Evolutionary conservation across 176 grass and related monocot species (phyloP).

Genomic region (Zoysia japonica): DNA sequence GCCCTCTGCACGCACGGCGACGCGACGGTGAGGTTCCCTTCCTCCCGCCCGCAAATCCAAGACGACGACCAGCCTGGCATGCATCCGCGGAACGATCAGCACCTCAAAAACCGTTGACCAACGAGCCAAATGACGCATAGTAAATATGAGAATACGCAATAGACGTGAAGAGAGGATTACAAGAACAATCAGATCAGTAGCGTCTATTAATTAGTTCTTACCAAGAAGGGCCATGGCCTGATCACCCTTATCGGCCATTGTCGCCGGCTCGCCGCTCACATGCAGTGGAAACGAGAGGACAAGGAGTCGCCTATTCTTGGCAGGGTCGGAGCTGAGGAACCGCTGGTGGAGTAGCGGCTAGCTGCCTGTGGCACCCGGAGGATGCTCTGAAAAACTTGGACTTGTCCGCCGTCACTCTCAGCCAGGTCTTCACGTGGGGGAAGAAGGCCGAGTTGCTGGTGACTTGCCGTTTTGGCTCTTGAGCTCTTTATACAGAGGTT

Average conservation of each 20-base stretch:
- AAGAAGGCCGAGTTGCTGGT: not conserved
- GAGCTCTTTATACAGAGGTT: not conserved
- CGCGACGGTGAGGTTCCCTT: conserved; percentile 4
- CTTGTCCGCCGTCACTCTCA: conserved; percentile 32
- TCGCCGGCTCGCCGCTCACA: not conserved
- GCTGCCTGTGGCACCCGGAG: not conserved
- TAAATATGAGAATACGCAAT: not conserved
- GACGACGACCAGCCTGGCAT: conserved; percentile 43
- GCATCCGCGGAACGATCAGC: not conserved
- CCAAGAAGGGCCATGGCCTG: conserved; percentile 40
- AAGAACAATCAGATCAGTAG: not conserved
- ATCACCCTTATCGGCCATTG: conserved; percentile 5
- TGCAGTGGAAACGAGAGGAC: not conserved
- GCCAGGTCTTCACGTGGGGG: not conserved
- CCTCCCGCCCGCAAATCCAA: conserved; percentile 34
- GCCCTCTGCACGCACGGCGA: conserved; percentile 50
- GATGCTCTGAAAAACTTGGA: conserved; percentile 33
- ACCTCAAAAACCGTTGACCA: not conserved
- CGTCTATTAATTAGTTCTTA: conserved; percentile 2
- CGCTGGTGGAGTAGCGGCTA: not conserved
- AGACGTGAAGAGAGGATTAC: conserved; percentile 2
- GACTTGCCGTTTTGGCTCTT: not conserved
- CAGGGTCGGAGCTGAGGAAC: not conserved
- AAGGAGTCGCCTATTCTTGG: conserved; percentile 28
- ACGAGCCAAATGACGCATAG: not conserved